A percentile compares a stretch with the other conserved stretches of the same genome.
These are phyloP conservation scores for Epicoccum sorghinum DNA, from an alignment of 2,329 filamentous ascomycete genomes.

Conservation along the genomic window DNA sequence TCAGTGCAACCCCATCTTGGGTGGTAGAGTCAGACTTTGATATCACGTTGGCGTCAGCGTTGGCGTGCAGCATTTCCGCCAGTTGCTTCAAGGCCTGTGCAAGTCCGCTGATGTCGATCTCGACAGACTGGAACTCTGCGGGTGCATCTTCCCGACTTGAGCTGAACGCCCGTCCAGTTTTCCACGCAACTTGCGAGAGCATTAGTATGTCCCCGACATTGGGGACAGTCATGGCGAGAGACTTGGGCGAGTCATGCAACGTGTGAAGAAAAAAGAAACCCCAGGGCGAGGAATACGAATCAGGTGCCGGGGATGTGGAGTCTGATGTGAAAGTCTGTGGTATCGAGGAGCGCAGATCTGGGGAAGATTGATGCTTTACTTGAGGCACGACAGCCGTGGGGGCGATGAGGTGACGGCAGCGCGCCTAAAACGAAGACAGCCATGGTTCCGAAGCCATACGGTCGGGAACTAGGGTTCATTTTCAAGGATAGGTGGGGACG, in stretches of 20 bases:
- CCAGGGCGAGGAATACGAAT: not conserved
- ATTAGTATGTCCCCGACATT: constrained; percentile 53
- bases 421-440: constrained; percentile 18
- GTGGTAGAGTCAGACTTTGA: constrained; percentile 43
- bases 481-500: constrained; percentile 17
- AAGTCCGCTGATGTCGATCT: constrained; percentile 50
- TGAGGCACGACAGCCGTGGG: constrained; percentile 27
- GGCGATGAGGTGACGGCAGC: constrained; percentile 21
- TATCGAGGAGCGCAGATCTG: constrained; percentile 11
- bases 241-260: not conserved
- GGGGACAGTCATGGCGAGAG: constrained; percentile 38
- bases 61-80: constrained; percentile 51
- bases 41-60: constrained; percentile 40
- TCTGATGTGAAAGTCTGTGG: not conserved
- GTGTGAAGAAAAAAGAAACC: not conserved
- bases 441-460: constrained; percentile 29
- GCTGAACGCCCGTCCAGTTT: constrained; percentile 52
- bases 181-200: constrained; percentile 55
- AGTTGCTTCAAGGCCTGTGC: constrained; percentile 53
- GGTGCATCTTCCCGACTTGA: constrained; percentile 49
- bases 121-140: constrained; percentile 51
- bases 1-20: constrained; percentile 46
- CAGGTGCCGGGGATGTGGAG: not conserved
- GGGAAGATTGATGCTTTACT: constrained; percentile 31
- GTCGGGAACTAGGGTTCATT: constrained; percentile 25